A percentile compares a stretch with the other conserved stretches of the same genome.
Evolutionary conservation across 2,329 filamentous ascomycete genomes (phyloP).

Genomic region (Colletotrichum gloeosporioides): DNA sequence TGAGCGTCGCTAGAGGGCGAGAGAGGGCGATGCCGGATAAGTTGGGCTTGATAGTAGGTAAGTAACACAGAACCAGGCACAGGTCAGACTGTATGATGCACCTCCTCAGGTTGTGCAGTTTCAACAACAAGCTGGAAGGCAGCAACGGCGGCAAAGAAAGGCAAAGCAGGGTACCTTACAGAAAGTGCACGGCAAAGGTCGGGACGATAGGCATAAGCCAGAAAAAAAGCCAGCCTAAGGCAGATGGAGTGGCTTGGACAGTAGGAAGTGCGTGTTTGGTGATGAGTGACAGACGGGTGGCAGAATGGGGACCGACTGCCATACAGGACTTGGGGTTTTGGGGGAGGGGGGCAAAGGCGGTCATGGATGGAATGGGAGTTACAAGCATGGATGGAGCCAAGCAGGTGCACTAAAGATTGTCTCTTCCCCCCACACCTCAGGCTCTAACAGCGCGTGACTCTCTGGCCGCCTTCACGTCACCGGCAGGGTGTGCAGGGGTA

Average conservation of each 20-base stretch:
- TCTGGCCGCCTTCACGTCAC: conserved; percentile 20
- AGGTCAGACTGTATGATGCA: not conserved
- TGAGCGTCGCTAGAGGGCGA: not conserved
- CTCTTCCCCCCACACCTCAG: not conserved
- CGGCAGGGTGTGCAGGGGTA: conserved; percentile 16
- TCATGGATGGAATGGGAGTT: not conserved
- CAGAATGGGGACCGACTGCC: not conserved
- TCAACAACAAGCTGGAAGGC: not conserved
- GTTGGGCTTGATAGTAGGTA: not conserved
- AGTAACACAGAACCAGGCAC: not conserved
- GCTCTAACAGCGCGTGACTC: conserved; percentile 21
- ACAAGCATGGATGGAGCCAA: not conserved
- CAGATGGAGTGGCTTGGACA: not conserved
- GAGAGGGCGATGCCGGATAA: not conserved
- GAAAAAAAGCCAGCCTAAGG: not conserved
- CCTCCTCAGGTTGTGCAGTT: not conserved
- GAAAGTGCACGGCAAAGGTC: not conserved
- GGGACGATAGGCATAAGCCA: not conserved
- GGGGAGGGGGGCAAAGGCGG: not conserved
- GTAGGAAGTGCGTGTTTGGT: not conserved
- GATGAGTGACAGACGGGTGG: conserved; percentile 1
- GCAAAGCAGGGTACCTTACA: not conserved
- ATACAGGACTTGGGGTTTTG: not conserved
- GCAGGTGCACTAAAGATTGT: conserved; percentile 10
- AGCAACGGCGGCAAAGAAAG: not conserved